These are phyloP conservation scores for Sclerotinia spermophila DNA, from an alignment of 2,329 filamentous ascomycete genomes.

Conservation along the genomic window DNA sequence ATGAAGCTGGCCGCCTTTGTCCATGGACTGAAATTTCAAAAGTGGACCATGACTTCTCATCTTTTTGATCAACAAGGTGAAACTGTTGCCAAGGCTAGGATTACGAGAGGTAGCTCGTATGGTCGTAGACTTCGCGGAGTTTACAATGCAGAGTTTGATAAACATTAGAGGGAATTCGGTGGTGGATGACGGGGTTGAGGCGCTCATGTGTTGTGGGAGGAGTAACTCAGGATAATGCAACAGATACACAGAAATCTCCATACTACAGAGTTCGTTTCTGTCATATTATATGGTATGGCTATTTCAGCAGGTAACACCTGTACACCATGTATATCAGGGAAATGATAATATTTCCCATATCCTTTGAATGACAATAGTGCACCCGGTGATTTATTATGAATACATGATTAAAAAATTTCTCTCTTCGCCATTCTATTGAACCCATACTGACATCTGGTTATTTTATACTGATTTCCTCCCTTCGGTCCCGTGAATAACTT, in stretches of 20 bases:
- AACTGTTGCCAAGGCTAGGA: too few species aligned
- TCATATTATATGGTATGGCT: background rate
- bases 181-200: background rate
- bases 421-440: too few species aligned
- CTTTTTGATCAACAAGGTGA: background rate
- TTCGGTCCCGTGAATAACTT: too few species aligned
- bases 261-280: background rate
- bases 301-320: background rate
- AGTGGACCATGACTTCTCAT: background rate
- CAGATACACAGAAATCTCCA: background rate
- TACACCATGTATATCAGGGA: background rate
- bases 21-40: background rate
- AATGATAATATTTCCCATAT: background rate
- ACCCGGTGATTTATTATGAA: background rate
- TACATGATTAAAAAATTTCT: background rate
- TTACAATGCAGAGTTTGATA: background rate
- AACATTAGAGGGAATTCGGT: background rate
- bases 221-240: background rate
- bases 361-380: background rate
- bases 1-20: background rate
- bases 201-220: background rate
- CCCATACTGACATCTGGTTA: too few species aligned
- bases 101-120: background rate
- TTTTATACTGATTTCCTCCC: background rate
- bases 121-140: background rate